phyloP scores from a whole-genome alignment of 805 yeast genomes.

The Scheffersomyces ergatensis region DNA sequence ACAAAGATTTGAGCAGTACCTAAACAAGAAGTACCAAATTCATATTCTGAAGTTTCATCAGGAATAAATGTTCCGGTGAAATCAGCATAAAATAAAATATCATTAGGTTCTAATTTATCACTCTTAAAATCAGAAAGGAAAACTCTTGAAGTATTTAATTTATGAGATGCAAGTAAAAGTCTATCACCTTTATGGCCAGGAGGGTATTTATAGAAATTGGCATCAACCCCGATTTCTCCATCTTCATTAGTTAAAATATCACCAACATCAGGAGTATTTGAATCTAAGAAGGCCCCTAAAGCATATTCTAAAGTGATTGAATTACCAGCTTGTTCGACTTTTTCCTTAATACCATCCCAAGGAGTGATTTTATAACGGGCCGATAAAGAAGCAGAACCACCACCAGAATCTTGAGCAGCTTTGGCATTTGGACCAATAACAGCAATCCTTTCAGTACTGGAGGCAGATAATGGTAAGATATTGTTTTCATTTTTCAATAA shows the following conservation, averaged over 20 bases:
- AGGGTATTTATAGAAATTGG: slow-evolving; percentile 14
- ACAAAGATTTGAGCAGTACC: slow-evolving; percentile 58
- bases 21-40: slow-evolving; percentile 48
- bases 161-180: slow-evolving; percentile 12
- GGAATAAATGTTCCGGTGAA: slow-evolving; percentile 45
- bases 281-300: slow-evolving; percentile 31
- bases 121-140: slow-evolving; percentile 21
- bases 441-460: slow-evolving; percentile 27
- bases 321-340: slow-evolving; percentile 22
- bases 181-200: slow-evolving; percentile 13
- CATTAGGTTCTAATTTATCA: slow-evolving; percentile 15
- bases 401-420: slow-evolving; percentile 51
- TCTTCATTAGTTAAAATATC: slow-evolving; percentile 14
- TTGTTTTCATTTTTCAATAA: slow-evolving; percentile 51
- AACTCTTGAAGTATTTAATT: slow-evolving; percentile 17
- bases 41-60: slow-evolving; percentile 46
- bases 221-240: slow-evolving; percentile 20
- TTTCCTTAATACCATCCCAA: slow-evolving; percentile 40
- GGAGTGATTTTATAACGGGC: slow-evolving; percentile 52
- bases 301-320: slow-evolving; percentile 21
- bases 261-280: slow-evolving; percentile 28
- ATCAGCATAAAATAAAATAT: slow-evolving; percentile 38
- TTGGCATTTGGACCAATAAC: slow-evolving; percentile 63
- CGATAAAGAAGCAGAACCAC: slow-evolving; percentile 57
- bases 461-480: slow-evolving; percentile 44